These are phyloP conservation scores for Hirsutella thompsonii DNA, from an alignment of 2,329 filamentous ascomycete species.

Conservation along the genomic window DNA sequence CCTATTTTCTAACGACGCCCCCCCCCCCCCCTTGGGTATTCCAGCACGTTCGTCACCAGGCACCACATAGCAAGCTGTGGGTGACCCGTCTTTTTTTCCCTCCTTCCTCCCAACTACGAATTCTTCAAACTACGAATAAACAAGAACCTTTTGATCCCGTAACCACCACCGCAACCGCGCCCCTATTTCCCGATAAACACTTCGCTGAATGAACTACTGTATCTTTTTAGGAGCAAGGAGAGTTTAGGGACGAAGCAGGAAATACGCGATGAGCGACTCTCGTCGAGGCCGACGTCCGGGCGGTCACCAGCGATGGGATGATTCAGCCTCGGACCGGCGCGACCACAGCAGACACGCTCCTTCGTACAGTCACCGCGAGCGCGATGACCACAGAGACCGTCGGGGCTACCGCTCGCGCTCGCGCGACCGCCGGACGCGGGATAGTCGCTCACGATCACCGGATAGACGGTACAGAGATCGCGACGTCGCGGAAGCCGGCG, in stretches of 20 bases:
- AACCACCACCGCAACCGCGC: neutral
- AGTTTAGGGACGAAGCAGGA: neutral
- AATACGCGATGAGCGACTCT: conserved; percentile 16
- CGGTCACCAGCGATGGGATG: conserved; percentile 50
- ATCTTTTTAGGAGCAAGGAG: neutral
- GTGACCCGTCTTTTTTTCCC: neutral
- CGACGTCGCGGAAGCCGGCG: too few relatives aligned
- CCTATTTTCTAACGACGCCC: too few relatives aligned
- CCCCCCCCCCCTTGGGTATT: too few relatives aligned
- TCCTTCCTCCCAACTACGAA: neutral
- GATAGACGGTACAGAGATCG: conserved; percentile 3
- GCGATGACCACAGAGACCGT: conserved; percentile 16
- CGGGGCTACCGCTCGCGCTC: conserved; percentile 15
- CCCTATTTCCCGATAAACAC: neutral
- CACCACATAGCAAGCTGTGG: neutral
- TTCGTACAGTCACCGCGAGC: conserved; percentile 9
- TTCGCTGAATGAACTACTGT: too few relatives aligned
- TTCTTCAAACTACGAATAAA: too few relatives aligned
- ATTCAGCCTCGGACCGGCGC: conserved; percentile 25
- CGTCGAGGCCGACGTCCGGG: conserved; percentile 27
- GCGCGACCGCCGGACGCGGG: conserved; percentile 15
- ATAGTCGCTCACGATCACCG: conserved; percentile 5
- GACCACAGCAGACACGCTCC: conserved; percentile 2
- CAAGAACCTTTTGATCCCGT: too few relatives aligned
- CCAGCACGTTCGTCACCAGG: neutral